Percentiles rank a stretch among this genome's conserved stretches.
These are phyloP conservation scores for Rhytidiadelphus loreus DNA, from an alignment of 225 moss, liverwort and hornwort species.

Conservation along the genomic window DNA sequence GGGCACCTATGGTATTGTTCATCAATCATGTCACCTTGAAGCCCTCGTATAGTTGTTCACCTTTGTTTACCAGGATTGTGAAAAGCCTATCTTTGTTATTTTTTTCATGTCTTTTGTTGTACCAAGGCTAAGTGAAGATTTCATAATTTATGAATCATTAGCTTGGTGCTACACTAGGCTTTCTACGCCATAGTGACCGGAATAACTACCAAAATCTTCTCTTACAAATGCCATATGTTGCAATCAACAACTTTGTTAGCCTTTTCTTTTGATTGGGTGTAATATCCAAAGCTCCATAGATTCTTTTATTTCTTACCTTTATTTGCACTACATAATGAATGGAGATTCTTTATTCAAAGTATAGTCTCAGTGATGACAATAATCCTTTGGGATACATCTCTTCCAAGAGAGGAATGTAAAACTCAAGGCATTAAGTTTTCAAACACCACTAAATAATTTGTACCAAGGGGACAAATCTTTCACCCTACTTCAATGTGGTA, in stretches of 20 bases:
- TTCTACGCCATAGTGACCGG: too few relatives aligned
- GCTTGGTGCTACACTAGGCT: not conserved
- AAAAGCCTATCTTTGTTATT: not conserved
- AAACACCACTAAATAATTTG: too few relatives aligned
- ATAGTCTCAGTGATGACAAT: not conserved
- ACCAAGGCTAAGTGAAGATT: rapidly evolving
- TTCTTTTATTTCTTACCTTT: not conserved
- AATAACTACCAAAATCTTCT: not conserved
- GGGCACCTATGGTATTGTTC: not conserved
- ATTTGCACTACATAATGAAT: not conserved
- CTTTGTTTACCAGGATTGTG: rapidly evolving
- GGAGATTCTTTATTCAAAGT: not conserved
- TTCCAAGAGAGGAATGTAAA: not conserved
- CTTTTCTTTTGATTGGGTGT: not conserved
- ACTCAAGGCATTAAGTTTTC: too few relatives aligned
- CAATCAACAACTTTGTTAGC: not conserved
- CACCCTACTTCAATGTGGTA: too few relatives aligned
- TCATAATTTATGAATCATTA: not conserved
- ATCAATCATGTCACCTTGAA: rapidly evolving
- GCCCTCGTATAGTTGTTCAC: not conserved
- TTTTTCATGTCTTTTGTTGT: not conserved
- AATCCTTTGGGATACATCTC: not conserved
- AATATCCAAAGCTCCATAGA: not conserved
- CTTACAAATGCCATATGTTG: not conserved
- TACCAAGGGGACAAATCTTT: too few relatives aligned